These are phyloP conservation scores for Quercus engelmannii DNA, from an alignment of 306 rosid species.

Conservation along the genomic window DNA sequence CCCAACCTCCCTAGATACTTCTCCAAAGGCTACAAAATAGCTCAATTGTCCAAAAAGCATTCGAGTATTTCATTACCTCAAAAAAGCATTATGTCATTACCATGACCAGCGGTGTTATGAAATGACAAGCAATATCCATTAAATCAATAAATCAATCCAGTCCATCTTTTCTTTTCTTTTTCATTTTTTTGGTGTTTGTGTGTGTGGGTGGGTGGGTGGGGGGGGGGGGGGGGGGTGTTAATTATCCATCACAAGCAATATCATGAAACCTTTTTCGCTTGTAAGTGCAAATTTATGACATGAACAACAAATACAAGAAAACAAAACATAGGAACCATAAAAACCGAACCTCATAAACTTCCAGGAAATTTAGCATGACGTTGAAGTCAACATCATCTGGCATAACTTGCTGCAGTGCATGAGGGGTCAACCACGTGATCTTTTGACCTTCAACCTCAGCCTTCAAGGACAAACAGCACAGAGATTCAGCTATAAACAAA, in stretches of 20 bases:
- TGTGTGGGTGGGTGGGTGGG: no score
- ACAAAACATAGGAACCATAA: not conserved
- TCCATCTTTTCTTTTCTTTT: no score
- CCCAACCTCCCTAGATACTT: no score
- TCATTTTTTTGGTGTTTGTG: no score
- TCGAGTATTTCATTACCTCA: no score
- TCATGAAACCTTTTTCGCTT: not conserved
- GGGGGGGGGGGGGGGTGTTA: not conserved
- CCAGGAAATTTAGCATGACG: conserved; percentile 72
- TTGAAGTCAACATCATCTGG: conserved; percentile 69
- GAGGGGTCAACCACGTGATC: conserved; percentile 90
- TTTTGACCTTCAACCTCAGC: conserved; percentile 77
- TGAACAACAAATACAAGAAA: conserved; percentile 1
- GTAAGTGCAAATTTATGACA: not conserved
- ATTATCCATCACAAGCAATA: not conserved
- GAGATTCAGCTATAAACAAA: not conserved
- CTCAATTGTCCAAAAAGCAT: no score
- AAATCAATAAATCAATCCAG: no score
- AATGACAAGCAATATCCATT: no score
- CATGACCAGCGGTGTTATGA: no score
- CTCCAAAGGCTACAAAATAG: no score
- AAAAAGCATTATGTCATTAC: no score
- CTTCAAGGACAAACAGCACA: conserved; percentile 43
- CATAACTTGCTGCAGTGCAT: conserved; percentile 84
- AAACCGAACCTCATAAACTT: conserved; percentile 68